Evolutionary conservation across 1,284 basidiomycete genomes (phyloP), one percentile per base, ranked within the genome.

Genomic region (Trametes hirsuta): DNA sequence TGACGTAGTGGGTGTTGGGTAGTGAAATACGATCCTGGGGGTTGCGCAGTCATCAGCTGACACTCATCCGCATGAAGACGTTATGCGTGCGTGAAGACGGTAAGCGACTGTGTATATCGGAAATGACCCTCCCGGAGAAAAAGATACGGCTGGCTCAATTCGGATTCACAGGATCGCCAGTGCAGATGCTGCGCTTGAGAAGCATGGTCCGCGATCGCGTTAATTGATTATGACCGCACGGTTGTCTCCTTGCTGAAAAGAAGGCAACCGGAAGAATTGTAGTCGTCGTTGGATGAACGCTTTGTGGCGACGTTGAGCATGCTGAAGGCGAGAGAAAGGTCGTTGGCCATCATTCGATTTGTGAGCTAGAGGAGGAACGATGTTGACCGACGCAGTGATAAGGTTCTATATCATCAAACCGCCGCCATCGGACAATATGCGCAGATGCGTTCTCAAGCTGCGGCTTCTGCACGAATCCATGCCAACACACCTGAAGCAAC

Each of bases 341-440:
- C 10, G 45, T 41, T 35, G 36, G 6, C 21, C 56, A 58, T 58
- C 56, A 58, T 41, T 58, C 56, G 52, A 52, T 52, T 52, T 58
- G 49, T 37, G n/a, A 18, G 15, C 22, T 12, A 37, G n/a, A 24
- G 25, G 35, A 30, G 49, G 52, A 36, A 35, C 48, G 37, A 24
- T 47, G 5, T n/a, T 58, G 44, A 35, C 36, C 44, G 5, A 34
- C 25, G 18, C 44, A 3, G 22, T 58, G 56, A 52, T 52, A 47
- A 39, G 47, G 56, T 58, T 58, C 30, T 24, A 4, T 8, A 42
- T 41, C 56, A 58, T 52, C 56, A 47, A 12, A 18, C 18, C 15
- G 22, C 15, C 15, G 47, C 14, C 4, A 22, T 40, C 12, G n/a
- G 14, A 35, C 24, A 24, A 46, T 8, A 25, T 24, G 10, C 44